phyloP scores from a whole-genome alignment of 1,284 basidiomycete genomes.

The Ustilago sp. region DNA sequence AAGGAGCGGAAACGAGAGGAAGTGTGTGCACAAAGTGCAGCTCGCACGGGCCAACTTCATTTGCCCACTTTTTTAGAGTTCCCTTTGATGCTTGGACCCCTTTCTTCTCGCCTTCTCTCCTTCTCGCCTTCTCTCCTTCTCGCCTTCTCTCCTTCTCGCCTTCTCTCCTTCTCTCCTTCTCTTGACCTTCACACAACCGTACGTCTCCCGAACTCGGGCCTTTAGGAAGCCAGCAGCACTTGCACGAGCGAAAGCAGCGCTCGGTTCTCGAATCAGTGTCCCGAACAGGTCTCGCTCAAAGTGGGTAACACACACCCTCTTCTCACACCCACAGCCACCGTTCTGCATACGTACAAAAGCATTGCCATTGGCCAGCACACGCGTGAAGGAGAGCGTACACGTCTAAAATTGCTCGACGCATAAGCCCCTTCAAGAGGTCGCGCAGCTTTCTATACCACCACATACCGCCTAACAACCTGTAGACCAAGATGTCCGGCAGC shows the following conservation, averaged over 20 bases:
- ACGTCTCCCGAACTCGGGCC: not conserved
- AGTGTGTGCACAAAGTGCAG: not conserved
- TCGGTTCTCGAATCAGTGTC: not conserved
- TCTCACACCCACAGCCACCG: not conserved
- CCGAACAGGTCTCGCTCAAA: not conserved
- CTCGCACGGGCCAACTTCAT: not conserved
- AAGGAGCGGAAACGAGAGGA: not conserved
- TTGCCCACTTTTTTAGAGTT: not conserved
- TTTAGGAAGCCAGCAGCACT: not conserved
- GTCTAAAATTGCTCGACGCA: not conserved
- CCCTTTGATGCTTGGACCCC: constrained; percentile 11
- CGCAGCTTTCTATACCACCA: not conserved
- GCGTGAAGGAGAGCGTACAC: not conserved
- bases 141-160: not conserved
- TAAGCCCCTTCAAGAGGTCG: not conserved
- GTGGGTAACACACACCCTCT: not conserved
- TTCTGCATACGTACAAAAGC: not conserved
- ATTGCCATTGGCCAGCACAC: not conserved
- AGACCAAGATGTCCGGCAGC: constrained; percentile 33
- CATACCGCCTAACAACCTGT: not conserved
- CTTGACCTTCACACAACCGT: no score
- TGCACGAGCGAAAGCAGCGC: not conserved
- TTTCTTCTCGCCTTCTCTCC: not conserved
- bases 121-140: not conserved
- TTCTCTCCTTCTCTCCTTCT: not conserved